Evolutionary conservation across 2,329 filamentous ascomycete genomes (phyloP).

Genomic region (Claviceps monticola): DNA sequence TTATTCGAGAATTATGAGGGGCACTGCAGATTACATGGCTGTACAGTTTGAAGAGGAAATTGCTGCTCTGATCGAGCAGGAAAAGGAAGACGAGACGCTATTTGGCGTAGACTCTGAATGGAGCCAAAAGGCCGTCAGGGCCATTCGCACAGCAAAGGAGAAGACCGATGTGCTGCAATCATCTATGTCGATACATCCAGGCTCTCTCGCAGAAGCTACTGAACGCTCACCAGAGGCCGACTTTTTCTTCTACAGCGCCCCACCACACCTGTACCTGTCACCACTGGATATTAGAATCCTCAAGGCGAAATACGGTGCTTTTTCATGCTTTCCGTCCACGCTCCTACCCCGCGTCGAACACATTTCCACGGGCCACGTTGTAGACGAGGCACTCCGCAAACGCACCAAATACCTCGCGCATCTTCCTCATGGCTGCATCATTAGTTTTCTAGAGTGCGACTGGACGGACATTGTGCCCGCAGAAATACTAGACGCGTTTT

Average conservation of each 20-base stretch:
- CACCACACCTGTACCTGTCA: slow-evolving; percentile 80
- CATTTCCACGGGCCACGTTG: slow-evolving; percentile 73
- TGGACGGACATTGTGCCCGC: slow-evolving; percentile 80
- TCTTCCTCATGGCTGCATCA: slow-evolving; percentile 78
- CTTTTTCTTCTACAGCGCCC: slow-evolving; percentile 80
- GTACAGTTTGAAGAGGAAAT: slow-evolving; percentile 72
- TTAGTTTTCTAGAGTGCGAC: slow-evolving; percentile 84
- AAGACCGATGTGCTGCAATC: slow-evolving; percentile 40
- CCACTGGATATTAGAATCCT: slow-evolving; percentile 85
- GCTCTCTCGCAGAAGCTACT: background rate
- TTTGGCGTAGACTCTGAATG: slow-evolving; percentile 90
- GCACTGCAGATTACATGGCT: slow-evolving; percentile 75
- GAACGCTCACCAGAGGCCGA: slow-evolving; percentile 27
- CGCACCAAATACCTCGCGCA: slow-evolving; percentile 79
- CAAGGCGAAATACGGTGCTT: slow-evolving; percentile 76
- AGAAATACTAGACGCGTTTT: slow-evolving; percentile 62
- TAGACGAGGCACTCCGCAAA: slow-evolving; percentile 73
- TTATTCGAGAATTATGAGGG: slow-evolving; percentile 92
- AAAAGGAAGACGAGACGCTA: slow-evolving; percentile 77
- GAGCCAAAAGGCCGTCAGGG: slow-evolving; percentile 69
- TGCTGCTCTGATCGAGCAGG: slow-evolving; percentile 57
- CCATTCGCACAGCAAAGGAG: slow-evolving; percentile 63
- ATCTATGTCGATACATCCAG: slow-evolving; percentile 9
- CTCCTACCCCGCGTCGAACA: slow-evolving; percentile 79
- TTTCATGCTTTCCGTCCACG: slow-evolving; percentile 69